Base-by-base conservation (phyloP, 2,329 filamentous ascomycete species). In the Pyrenochaeta sp. region DNA sequence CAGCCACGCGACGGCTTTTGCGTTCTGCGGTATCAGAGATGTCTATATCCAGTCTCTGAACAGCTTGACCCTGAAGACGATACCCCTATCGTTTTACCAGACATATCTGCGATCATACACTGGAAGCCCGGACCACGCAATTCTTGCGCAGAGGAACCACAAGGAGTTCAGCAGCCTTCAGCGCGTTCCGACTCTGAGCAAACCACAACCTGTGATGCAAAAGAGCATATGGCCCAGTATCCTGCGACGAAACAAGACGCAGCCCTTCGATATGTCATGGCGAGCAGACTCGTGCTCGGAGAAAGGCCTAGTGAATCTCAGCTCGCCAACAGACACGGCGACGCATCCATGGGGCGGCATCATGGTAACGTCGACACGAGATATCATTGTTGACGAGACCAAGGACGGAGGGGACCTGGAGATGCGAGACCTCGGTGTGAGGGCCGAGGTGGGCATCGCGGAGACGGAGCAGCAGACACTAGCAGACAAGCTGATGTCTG, bases 51-150 rank as follows among this genome's bases (percentile, higher is more conserved):
- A 70, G 27, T 60, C 63, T 4, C 35, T 66, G n/a, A 53, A 65
- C 18, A 64, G 59, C 54, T 17, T 58, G 43, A 45, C 44, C 26
- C 32, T 63, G 51, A 53, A 53, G 68, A 68, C 70, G 11, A 68
- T 73, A 1, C 74, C 76, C 1, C 52, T 76, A 10, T 72, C 69
- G 8, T 77, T 79, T 61, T 76, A 78, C 65, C 57, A 71, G 53
- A 66, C 69, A 17, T 70, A 72, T 3, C 71, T 78, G 44, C 68
- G 74, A 17, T 72, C 72, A 19, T 75, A 75, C 43, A 63, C 66
- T 11, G 71, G 71, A 20, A 77, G 74, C 27, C 72, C 73, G 1
- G 75, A 78, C 50, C 75, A 78, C 41, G 68, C 68, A 10, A 67
- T 75, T 8, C 59, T 79, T 3, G 70, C 69, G 3, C 71, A 71